These are phyloP conservation scores for Isatis tinctoria DNA, from an alignment of 345 rosid species.

Conservation along the genomic window DNA sequence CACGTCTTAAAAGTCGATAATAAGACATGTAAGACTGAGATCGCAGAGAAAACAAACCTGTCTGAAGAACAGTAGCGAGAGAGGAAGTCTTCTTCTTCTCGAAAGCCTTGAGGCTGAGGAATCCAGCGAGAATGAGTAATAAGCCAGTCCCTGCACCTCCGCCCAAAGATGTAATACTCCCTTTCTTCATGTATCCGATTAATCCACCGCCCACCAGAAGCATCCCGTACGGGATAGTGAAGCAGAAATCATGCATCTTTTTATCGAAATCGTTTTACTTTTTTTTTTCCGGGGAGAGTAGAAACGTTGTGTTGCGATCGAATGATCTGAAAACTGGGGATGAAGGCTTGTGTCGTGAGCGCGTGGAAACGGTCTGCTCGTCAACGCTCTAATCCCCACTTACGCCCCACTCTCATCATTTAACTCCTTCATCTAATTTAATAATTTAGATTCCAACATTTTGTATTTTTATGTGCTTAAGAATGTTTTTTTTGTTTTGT, in stretches of 20 bases:
- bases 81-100: constrained; percentile 63
- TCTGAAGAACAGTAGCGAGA: constrained; percentile 61
- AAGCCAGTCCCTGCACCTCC: constrained; percentile 84
- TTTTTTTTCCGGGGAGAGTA: constrained; percentile 8
- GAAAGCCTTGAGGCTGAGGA: constrained; percentile 78
- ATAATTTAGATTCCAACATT: not conserved
- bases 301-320: not conserved
- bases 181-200: constrained; percentile 68
- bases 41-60: constrained; percentile 46
- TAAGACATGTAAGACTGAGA: constrained; percentile 25
- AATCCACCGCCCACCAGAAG: constrained; percentile 77
- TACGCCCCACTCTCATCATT: not conserved
- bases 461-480: not conserved
- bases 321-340: not conserved
- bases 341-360: constrained; percentile 20
- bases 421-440: not conserved
- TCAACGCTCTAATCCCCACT: constrained; percentile 30
- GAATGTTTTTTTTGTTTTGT: not conserved
- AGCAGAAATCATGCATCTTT: constrained; percentile 96
- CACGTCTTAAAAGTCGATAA: not conserved
- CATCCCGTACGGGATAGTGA: constrained; percentile 94
- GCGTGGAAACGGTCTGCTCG: constrained; percentile 35
- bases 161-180: constrained; percentile 71
- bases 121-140: constrained; percentile 78
- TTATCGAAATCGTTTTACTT: not conserved